A percentile compares a stretch with the other conserved stretches of the same genome.
phyloP scores from a whole-genome alignment of 208 protist genomes.

The Leishmania martiniquensis region DNA sequence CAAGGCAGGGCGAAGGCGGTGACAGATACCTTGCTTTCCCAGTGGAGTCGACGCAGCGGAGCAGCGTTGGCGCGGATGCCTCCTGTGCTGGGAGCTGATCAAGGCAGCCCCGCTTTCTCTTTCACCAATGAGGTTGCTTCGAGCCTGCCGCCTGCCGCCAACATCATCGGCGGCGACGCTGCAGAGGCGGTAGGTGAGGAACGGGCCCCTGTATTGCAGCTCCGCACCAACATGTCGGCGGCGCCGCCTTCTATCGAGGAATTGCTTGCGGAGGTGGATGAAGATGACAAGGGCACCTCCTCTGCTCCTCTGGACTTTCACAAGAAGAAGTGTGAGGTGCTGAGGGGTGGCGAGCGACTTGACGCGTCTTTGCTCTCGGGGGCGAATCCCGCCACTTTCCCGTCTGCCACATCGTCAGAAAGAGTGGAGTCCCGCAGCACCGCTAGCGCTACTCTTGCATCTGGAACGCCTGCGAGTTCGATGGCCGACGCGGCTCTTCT shows the following conservation, averaged over 20 bases:
- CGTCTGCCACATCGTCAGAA: neutral
- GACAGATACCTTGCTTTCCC: constrained; percentile 18
- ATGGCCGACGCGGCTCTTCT: neutral
- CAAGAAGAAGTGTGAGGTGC: neutral
- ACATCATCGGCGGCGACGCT: neutral
- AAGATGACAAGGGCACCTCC: neutral
- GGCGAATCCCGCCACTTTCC: neutral
- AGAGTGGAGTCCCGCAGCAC: neutral
- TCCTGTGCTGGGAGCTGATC: neutral
- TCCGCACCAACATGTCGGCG: neutral
- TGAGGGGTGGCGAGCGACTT: neutral
- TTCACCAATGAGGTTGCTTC: neutral
- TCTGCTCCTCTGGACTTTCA: too few species aligned
- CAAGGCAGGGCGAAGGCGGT: neutral
- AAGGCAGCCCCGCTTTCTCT: neutral
- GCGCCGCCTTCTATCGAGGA: constrained; percentile 15
- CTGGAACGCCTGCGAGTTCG: neutral
- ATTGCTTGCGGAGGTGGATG: constrained; percentile 4
- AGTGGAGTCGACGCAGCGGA: constrained; percentile 20
- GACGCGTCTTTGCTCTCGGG: neutral
- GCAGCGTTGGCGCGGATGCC: neutral
- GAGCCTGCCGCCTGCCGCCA: neutral
- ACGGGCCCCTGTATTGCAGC: neutral
- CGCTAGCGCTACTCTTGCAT: neutral
- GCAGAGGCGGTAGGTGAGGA: neutral